Evolutionary conservation across 73 alveolate genomes (phyloP), one percentile per base, ranked within the genome.

Genomic region (Paramecium sonneborni): DNA sequence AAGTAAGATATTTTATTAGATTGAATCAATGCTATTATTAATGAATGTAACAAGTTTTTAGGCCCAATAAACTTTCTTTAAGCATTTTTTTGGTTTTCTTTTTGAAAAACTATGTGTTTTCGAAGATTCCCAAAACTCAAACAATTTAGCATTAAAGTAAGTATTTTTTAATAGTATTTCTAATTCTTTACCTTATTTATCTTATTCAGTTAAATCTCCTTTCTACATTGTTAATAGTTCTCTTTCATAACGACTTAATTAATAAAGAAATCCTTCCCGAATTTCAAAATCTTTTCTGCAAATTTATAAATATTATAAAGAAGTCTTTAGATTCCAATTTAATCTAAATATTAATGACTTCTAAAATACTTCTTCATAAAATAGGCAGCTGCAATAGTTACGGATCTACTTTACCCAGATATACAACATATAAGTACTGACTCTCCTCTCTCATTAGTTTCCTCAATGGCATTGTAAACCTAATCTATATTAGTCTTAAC

Each of bases 221-320:
- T 79, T 74, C 28, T 32, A 30, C 34, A n/a, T 32, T 0, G 34
- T 30, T 37, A 23, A 43, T 9, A 41, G 44, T 12, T 26, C 44
- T 46, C 55, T 79, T 79, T 79, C 90, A 79, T 39, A 79, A 9
- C 18, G 30, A 43, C 21, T 44, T 24, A 79, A 35, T 14, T 79
- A 79, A 11, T 10, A 30, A 18, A 41, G 72, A 26, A 41, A 79
- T 10, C 62, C 41, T 46, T 46, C 69, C 14, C 90, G 20, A 20
- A 79, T 79, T 79, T 79, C 90, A 21, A 79, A 79, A 41, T 44
- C 90, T 21, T 79, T 79, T 44, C 90, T 38, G 11, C 90, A 30
- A 21, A 23, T 39, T 20, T 79, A 30, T 79, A 79, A 41, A 34
- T 30, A 79, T 39, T 79, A 34, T 24, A 79, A 23, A 0, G 43